Evolutionary conservation across 192 early-diverging fungal species (phyloP), one percentile per base, ranked within the genome.

Genomic region (Backusella tarrabulga): DNA sequence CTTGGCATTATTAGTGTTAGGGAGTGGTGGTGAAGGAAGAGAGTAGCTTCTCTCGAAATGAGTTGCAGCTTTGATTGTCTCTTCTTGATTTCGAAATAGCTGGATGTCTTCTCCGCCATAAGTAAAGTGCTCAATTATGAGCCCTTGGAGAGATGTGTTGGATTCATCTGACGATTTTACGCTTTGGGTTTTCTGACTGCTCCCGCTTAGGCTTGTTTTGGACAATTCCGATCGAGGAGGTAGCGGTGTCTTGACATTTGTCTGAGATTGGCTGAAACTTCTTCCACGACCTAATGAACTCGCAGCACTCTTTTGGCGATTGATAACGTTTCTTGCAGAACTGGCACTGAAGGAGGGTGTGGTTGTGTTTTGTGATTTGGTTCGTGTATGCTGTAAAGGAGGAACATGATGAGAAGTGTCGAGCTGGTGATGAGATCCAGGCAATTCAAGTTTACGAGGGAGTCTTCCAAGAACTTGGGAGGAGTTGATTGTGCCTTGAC

Each of bases 391-490:
- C 15, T 72, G 71, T 41, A 72, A 41, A 46, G 26, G 42, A 50
- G 71, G 71, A 9, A 14, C n/a, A 15, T 29, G 40, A 32, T 34
- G 42, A 19, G 42, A 67, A 14, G 21, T 1, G 11, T 54, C 54
- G 19, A 50, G 19, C 6, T 50, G 46, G 6, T 50, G 46, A 63
- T 63, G 56, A 26, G 56, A 29, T 36, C 60, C 36, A 7, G 74
- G 74, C 11, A 75, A 34, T 21, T 44, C 42, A 9, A 75, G 66
- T 68, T 42, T 75, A 34, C 76, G 67, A 6, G 82, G 82, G 17
- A 83, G 69, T 19, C 67, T 32, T 1, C 82, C 82, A 4, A 83
- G 50, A 1, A 71, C 75, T 8, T 75, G 60, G 11, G 75, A 46
- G 36, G 78, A 68, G 60, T 35, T 68, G 2, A 44, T 54, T 8